Evolutionary conservation across 257 asterid genomes (phyloP).

Genomic region (Verbascum thapsus): DNA sequence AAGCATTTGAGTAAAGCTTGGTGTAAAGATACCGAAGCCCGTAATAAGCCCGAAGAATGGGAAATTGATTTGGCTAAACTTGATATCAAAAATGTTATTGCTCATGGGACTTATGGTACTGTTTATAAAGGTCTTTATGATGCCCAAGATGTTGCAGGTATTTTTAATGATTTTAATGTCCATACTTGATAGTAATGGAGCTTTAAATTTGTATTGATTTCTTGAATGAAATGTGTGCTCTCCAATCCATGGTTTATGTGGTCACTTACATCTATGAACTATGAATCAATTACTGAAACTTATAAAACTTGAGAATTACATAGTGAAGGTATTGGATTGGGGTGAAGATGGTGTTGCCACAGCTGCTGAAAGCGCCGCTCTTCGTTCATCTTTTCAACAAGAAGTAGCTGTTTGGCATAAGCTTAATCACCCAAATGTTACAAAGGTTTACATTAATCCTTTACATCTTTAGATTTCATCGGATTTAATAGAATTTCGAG

Average conservation of each 20-base stretch:
- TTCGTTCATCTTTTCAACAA: conserved; percentile 54
- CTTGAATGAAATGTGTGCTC: not conserved
- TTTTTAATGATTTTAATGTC: no score
- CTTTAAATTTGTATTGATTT: not conserved
- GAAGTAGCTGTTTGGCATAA: conserved; percentile 80
- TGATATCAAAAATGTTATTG: conserved; percentile 53
- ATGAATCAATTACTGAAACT: conserved; percentile 11
- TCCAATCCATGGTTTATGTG: not conserved
- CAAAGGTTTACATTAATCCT: conserved; percentile 44
- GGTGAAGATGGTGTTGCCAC: conserved; percentile 69
- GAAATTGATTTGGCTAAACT: conserved; percentile 54
- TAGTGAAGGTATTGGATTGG: conserved; percentile 79
- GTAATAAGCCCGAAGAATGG: conserved; percentile 46
- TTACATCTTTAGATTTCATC: not conserved
- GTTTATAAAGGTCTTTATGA: conserved; percentile 57
- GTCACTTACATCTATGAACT: not conserved
- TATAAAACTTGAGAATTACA: conserved; percentile 17
- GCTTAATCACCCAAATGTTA: conserved; percentile 70
- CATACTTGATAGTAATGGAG: no score
- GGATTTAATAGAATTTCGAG: no score
- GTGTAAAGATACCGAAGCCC: conserved; percentile 35
- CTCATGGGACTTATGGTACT: conserved; percentile 72
- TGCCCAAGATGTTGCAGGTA: conserved; percentile 65
- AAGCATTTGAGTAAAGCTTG: conserved; percentile 58
- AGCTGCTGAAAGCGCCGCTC: conserved; percentile 54